A percentile compares a stretch with the other conserved stretches of the same genome.
Conservation (phyloP, 1,139 yeast species). For the Suhomyces bribrorum region DNA sequence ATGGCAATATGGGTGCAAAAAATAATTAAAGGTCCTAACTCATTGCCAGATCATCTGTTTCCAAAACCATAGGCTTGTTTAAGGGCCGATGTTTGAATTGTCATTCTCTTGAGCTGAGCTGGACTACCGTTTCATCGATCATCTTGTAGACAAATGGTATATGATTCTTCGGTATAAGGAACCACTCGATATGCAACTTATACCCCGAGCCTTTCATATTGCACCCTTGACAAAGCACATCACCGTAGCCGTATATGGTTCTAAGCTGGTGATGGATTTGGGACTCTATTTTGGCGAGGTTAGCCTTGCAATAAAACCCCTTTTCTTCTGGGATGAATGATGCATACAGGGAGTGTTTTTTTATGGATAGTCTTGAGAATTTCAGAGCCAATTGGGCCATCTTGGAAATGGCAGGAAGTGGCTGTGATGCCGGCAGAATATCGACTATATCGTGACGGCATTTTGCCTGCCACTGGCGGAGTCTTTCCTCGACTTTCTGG, state of each 20-base stretch:
- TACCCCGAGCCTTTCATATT: constrained; percentile 15
- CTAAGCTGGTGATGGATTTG: constrained; percentile 41
- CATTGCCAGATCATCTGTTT: no score
- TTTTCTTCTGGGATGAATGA: constrained; percentile 11
- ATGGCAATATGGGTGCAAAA: no score
- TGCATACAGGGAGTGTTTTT: not conserved
- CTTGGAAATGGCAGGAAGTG: not conserved
- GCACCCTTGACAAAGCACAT: constrained; percentile 45
- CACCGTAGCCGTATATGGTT: constrained; percentile 44
- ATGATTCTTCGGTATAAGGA: constrained; percentile 49
- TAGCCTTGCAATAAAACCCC: constrained; percentile 35
- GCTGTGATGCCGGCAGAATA: constrained; percentile 26
- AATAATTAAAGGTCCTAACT: no score
- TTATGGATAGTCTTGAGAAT: constrained; percentile 12
- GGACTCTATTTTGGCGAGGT: constrained; percentile 40
- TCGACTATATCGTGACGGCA: constrained; percentile 50
- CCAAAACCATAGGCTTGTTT: no score
- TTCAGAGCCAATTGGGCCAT: constrained; percentile 6
- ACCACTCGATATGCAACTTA: constrained; percentile 60
- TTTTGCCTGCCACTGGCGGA: constrained; percentile 56
- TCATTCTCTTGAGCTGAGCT: no score
- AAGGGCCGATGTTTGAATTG: no score
- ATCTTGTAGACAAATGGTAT: constrained; percentile 37
- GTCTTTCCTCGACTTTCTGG: constrained; percentile 41
- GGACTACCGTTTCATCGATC: constrained; percentile 32